Percentiles rank a stretch among this genome's conserved stretches.
Evolutionary conservation across 768 basidiomycete genomes (phyloP).

Genomic region (Serendipita vermifera): DNA sequence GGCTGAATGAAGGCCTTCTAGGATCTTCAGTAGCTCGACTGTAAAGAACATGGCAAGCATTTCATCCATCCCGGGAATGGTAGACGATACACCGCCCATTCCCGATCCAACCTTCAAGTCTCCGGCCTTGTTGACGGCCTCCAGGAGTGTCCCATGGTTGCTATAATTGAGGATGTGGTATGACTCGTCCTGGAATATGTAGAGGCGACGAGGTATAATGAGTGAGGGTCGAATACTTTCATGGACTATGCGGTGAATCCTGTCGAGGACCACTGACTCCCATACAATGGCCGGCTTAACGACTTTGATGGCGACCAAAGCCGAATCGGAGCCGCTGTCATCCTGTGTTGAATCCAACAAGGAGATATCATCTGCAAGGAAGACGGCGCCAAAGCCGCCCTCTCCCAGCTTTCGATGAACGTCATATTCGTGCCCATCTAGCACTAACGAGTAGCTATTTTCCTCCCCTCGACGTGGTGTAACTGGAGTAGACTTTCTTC

Average conservation of each 20-base stretch:
- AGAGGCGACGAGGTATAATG: slow-evolving; percentile 64
- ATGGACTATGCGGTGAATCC: slow-evolving; percentile 59
- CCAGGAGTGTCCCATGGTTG: slow-evolving; percentile 82
- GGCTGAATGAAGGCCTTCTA: slow-evolving; percentile 66
- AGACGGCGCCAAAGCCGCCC: slow-evolving; percentile 95
- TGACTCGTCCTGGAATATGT: slow-evolving; percentile 78
- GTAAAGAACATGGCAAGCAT: slow-evolving; percentile 92
- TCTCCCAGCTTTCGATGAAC: slow-evolving; percentile 86
- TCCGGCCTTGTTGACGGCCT: slow-evolving; percentile 76
- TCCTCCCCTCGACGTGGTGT: slow-evolving; percentile 15
- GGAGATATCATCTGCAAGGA: slow-evolving; percentile 50
- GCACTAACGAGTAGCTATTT: slow-evolving; percentile 37
- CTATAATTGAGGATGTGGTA: slow-evolving; percentile 80
- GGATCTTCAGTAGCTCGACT: slow-evolving; percentile 68
- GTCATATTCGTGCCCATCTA: slow-evolving; percentile 53
- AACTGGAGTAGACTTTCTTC: slow-evolving; percentile 15
- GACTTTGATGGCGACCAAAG: slow-evolving; percentile 76
- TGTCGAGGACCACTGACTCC: slow-evolving; percentile 80
- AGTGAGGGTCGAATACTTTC: slow-evolving; percentile 48
- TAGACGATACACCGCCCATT: slow-evolving; percentile 30
- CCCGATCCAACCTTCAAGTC: slow-evolving; percentile 66
- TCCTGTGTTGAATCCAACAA: slow-evolving; percentile 45
- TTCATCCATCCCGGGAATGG: slow-evolving; percentile 52
- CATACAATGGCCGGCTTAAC: slow-evolving; percentile 80
- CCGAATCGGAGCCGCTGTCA: slow-evolving; percentile 27